Evolutionary conservation across 2,329 filamentous ascomycete genomes (phyloP), one percentile per base, ranked within the genome.

Genomic region (Neonectria magnoliae): DNA sequence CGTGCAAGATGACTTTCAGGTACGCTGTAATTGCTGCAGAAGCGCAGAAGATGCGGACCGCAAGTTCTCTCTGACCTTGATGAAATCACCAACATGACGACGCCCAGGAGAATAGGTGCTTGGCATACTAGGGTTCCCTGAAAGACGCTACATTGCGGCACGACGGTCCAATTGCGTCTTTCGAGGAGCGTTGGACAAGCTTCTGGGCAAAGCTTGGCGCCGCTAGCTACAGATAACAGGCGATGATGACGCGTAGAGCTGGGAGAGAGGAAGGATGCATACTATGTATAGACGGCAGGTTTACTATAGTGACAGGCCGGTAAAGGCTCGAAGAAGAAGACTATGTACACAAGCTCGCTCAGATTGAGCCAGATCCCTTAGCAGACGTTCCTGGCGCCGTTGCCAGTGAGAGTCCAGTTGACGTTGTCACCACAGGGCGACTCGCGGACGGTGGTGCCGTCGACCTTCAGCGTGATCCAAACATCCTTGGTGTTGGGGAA

Each of bases 401-500:
- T 82, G 0, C 85, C 85, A 3, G 81, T 77, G 16, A 88, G 76
- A 1, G 69, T 80, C 81, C 84, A 86, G 57, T 73, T 84, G 16
- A 80, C 84, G 57, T 88, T 88, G 3, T 81, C 79, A 5, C 82
- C 85, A 48, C 86, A 88, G 6, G 86, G 86, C 3, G 78, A 82
- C 76, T 88, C 86, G 7, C 81, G 78, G 2, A 88, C 85, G 2
- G 81, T 76, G 41, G 79, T 87, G 38, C 77, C 76, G 70, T 88
- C 81, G 3, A 88, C 85, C 29, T 75, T 78, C 16, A 85, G 70
- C 1, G 80, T 83, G 66, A 88, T 79, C 10, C 75, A 83, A 50
- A 87, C 81, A 53, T 87, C 86, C 3, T 77, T 76, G 33, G 79
- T 88, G 68, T 85, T 86, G 11, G 83, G 78, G 64, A 88, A 88